Percentiles rank a stretch among this genome's conserved stretches.
These are phyloP conservation scores for Russula vinacea DNA, from an alignment of 768 basidiomycete genomes.

Conservation along the genomic window DNA sequence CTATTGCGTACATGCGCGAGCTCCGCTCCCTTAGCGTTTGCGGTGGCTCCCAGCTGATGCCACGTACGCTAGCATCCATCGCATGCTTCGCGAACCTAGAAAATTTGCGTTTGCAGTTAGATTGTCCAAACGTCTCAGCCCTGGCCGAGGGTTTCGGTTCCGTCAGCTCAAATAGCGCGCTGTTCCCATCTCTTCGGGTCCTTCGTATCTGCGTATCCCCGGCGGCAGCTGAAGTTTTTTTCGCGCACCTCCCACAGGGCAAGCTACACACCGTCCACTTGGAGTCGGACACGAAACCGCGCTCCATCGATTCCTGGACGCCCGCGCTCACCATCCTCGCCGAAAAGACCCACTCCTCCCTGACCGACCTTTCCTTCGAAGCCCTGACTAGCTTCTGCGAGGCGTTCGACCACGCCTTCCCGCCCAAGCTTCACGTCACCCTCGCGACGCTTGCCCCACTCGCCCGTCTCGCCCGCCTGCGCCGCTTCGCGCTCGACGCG, in stretches of 20 bases:
- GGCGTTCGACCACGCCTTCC: constrained; percentile 24
- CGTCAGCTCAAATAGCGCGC: constrained; percentile 2
- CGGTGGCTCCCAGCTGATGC: constrained; percentile 25
- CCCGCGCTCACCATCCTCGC: constrained; percentile 28
- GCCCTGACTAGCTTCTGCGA: constrained; percentile 30
- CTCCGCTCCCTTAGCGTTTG: constrained; percentile 28
- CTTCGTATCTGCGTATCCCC: constrained; percentile 28
- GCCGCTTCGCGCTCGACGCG: constrained; percentile 32
- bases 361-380: constrained; percentile 27
- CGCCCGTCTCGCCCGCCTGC: constrained; percentile 32
- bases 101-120: constrained; percentile 28
- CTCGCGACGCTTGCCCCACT: constrained; percentile 34
- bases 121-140: constrained; percentile 18
- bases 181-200: constrained; percentile 26
- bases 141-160: constrained; percentile 19
- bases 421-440: constrained; percentile 31
- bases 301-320: constrained; percentile 29
- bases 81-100: constrained; percentile 25
- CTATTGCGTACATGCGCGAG: constrained; percentile 23
- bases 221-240: constrained; percentile 15
- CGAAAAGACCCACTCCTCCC: constrained; percentile 15
- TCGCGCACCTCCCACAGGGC: constrained; percentile 21
- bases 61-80: constrained; percentile 28
- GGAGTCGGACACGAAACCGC: constrained; percentile 30
- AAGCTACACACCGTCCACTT: constrained; percentile 23